Evolutionary conservation across 192 early-diverging fungal genomes (phyloP), one percentile per base, ranked within the genome.

Genomic region (Coemansia sp.): DNA sequence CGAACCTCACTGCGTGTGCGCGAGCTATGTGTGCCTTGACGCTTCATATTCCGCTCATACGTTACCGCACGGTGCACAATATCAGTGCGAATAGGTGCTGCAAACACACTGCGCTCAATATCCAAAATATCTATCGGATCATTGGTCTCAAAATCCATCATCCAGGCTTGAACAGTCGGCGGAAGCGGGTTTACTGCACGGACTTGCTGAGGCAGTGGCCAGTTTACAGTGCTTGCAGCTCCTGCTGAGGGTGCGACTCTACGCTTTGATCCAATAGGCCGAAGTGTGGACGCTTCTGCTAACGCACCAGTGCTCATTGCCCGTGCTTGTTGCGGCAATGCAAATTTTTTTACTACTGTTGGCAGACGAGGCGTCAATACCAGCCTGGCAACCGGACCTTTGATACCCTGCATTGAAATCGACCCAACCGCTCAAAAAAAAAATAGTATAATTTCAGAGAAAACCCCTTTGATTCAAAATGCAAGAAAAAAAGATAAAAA

Each of bases 1-100:
- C 89, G 81, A 28, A 97, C 94, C 59, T 94, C 89, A 38, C 86
- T 82, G 52, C 88, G 81, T 14, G 80, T 79, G 61, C 92, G 93
- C 28, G 91, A 84, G 44, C 80, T 86, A 45, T 89, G 87, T 8
- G 95, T 98, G 38, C 93, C 94, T 65, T 89, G 87, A 49, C 87
- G 83, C 70, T 72, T 59, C 70, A 80, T 80, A 59, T 89, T 86
- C 38, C 92, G 70, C 71, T 96, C 92, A 83, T 94, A 98, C 31
- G 86, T 84, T 23, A 96, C 84, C 8, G 84, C 90, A 45, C 91
- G 83, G 55, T 91, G 85, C 16, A 98, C 58, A 21, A 98, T 80
- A 57, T 98, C 96, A 39, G 76, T 65, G 41, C 94, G 83, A 13
- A 90, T 67, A 10, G 86, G 83, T 6, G 81, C 74, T 12, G 83